Conservation (phyloP, 2,329 filamentous ascomycete species). For the Amauroascus niger region DNA sequence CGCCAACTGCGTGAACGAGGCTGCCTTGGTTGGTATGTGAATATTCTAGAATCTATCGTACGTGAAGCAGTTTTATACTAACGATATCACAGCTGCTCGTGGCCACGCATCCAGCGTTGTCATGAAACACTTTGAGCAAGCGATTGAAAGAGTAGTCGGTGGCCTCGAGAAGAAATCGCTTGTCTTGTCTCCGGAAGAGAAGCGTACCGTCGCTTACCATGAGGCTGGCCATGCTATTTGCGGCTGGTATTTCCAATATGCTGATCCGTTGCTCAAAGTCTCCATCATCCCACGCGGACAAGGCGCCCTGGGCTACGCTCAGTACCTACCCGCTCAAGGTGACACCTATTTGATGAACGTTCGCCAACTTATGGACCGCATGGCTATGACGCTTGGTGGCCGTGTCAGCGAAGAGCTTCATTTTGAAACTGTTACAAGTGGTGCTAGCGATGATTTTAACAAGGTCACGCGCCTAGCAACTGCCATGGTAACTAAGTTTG, state of each 20-base stretch:
- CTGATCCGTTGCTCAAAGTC: conserved; percentile 95
- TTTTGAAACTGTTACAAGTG: conserved; percentile 91
- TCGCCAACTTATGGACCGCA: conserved; percentile 94
- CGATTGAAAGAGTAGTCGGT: conserved; percentile 93
- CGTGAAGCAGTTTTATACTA: neutral
- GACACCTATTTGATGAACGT: conserved; percentile 95
- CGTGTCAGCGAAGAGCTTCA: conserved; percentile 93
- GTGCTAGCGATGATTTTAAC: conserved; percentile 93
- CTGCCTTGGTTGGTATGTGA: conserved; percentile 77
- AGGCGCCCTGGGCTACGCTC: conserved; percentile 87
- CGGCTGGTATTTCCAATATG: conserved; percentile 92
- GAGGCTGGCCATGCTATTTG: conserved; percentile 97
- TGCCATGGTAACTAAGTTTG: conserved; percentile 98
- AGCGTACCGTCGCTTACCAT: conserved; percentile 93
- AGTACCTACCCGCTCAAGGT: conserved; percentile 74
- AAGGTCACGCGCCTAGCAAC: conserved; percentile 95
- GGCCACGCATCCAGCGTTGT: conserved; percentile 67
- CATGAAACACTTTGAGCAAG: conserved; percentile 91
- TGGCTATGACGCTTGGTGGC: conserved; percentile 98
- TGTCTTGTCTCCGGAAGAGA: conserved; percentile 85
- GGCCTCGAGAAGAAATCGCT: conserved; percentile 96
- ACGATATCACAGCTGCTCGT: conserved; percentile 58
- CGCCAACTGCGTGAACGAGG: conserved; percentile 96
- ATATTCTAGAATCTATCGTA: neutral
- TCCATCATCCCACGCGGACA: conserved; percentile 96